These are phyloP conservation scores for Plasmodium falciparum DNA, from an alignment of 169 alveolate genomes.

Conservation along the genomic window DNA sequence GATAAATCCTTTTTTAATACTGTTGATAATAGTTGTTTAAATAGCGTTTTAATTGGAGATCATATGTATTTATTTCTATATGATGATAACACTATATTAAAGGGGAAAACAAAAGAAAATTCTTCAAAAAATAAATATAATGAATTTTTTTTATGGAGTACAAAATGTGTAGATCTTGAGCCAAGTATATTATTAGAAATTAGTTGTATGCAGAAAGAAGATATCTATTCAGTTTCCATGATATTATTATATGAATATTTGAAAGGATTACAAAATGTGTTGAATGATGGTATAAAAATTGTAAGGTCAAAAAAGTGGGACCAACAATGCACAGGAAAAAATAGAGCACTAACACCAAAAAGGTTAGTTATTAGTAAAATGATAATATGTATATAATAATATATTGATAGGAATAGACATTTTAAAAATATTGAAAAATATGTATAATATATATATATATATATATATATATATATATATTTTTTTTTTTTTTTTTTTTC, in stretches of 20 bases:
- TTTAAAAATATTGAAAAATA: too few relatives aligned
- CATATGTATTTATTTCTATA: conserved; percentile 24
- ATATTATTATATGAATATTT: conserved; percentile 58
- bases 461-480: not conserved
- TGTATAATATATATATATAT: too few relatives aligned
- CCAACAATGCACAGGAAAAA: not conserved
- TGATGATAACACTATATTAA: conserved; percentile 61
- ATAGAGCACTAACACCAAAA: conserved; percentile 32
- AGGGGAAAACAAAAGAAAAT: conserved; percentile 34
- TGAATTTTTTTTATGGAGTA: conserved; percentile 54
- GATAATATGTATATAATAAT: not conserved
- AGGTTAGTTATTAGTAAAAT: conserved; percentile 13
- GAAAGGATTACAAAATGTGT: conserved; percentile 44
- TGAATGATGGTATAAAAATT: conserved; percentile 29
- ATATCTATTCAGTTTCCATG: conserved; percentile 13
- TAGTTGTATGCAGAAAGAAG: conserved; percentile 21
- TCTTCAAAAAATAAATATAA: conserved; percentile 19
- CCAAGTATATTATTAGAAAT: conserved; percentile 37
- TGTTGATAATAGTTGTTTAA: conserved; percentile 33
- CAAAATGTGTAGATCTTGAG: conserved; percentile 21
- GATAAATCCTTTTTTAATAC: conserved; percentile 32
- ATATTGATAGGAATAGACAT: too few relatives aligned
- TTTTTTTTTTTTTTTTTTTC: conserved; percentile 17
- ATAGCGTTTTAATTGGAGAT: conserved; percentile 23
- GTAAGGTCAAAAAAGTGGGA: conserved; percentile 28